Evolutionary conservation across 1,139 yeast species (phyloP).

Genomic region (Hansenula sp.): DNA sequence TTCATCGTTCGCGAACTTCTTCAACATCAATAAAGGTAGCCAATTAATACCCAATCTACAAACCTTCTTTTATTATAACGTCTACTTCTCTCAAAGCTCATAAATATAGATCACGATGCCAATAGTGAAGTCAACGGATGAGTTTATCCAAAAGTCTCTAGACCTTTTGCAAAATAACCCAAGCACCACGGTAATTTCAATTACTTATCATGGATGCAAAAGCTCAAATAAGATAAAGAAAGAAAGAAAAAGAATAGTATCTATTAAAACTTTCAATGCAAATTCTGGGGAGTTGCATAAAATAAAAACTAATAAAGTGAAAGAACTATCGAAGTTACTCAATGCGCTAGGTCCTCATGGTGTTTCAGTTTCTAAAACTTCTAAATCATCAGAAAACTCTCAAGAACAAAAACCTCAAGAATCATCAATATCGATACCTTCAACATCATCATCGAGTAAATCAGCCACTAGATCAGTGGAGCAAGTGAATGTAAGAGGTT

Average conservation of each 20-base stretch:
- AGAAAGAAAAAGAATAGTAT: slow-evolving; percentile 33
- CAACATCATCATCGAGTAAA: too few species aligned
- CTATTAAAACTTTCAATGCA: slow-evolving; percentile 72
- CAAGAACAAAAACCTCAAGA: too few species aligned
- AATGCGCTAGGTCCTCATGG: slow-evolving; percentile 88
- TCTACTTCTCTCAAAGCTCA: too few species aligned
- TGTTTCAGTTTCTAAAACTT: slow-evolving; percentile 34
- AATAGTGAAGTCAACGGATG: slow-evolving; percentile 40
- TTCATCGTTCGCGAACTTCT: too few species aligned
- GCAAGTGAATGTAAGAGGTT: slow-evolving; percentile 21
- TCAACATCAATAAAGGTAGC: too few species aligned
- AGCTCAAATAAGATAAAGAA: slow-evolving; percentile 23
- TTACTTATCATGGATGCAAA: slow-evolving; percentile 38
- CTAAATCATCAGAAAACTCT: slow-evolving; percentile 4
- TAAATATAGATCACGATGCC: too few species aligned
- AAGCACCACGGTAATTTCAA: slow-evolving; percentile 41
- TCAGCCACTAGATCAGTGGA: too few species aligned
- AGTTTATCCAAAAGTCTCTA: slow-evolving; percentile 45
- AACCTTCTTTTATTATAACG: too few species aligned
- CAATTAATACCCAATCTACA: too few species aligned
- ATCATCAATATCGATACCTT: too few species aligned
- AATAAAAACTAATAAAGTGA: slow-evolving; percentile 58
- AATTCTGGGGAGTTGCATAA: slow-evolving; percentile 64
- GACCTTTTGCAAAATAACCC: slow-evolving; percentile 47
- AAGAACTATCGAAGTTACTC: slow-evolving; percentile 75